A percentile compares a stretch with the other conserved stretches of the same genome.
phyloP scores from a whole-genome alignment of 495 filamentous ascomycete species.

The Lophiotrema nucula region DNA sequence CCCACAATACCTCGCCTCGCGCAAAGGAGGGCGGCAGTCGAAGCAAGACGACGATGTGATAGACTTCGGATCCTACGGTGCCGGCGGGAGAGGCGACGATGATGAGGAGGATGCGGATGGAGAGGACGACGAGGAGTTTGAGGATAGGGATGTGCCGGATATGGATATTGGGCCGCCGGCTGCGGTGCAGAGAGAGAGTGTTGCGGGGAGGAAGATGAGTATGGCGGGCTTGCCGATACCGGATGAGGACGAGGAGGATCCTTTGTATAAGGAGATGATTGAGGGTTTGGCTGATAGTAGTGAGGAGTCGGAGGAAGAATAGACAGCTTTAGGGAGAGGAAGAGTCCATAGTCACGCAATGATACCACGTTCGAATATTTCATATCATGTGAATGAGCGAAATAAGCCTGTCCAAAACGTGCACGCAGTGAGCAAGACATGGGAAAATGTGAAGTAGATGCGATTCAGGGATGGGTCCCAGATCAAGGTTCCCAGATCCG shows the following conservation, averaged over 20 bases:
- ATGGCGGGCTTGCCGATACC: background rate
- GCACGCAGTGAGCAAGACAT: too few species aligned
- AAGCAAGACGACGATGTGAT: conserved; percentile 24
- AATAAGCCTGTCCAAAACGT: background rate
- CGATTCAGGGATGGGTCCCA: conserved; percentile 50
- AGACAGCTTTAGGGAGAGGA: background rate
- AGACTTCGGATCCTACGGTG: conserved; percentile 28
- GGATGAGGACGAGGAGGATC: conserved; percentile 30
- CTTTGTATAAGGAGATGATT: conserved; percentile 32
- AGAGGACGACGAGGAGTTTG: conserved; percentile 12
- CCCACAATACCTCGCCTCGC: background rate
- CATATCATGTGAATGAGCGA: background rate
- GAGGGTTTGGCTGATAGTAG: conserved; percentile 30
- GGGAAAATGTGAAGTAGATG: conserved; percentile 2
- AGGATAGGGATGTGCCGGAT: conserved; percentile 23
- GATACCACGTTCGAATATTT: background rate
- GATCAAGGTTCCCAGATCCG: conserved; percentile 59
- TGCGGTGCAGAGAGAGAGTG: background rate
- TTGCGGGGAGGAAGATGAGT: conserved; percentile 10
- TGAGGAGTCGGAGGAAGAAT: conserved; percentile 35
- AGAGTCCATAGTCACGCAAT: background rate
- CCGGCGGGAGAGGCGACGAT: conserved; percentile 4
- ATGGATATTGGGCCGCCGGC: conserved; percentile 35
- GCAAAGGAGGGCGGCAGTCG: background rate
- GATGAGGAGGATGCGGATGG: conserved; percentile 27